Evolutionary conservation across 345 rosid genomes (phyloP).

Genomic region (Linum trigynum): DNA sequence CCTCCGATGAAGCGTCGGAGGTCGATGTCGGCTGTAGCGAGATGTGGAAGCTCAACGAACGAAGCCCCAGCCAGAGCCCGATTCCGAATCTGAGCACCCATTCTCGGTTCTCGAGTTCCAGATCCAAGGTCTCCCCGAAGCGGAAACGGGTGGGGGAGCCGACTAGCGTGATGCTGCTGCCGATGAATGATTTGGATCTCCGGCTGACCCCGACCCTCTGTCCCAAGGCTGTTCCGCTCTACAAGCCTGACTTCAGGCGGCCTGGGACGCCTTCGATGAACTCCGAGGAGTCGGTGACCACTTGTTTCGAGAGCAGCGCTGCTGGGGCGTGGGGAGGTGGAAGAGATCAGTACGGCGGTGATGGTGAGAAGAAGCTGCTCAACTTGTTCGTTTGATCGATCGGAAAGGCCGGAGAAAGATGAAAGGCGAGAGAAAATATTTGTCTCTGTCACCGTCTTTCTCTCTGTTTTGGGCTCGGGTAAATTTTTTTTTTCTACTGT

Average conservation of each 20-base stretch:
- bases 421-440: not conserved
- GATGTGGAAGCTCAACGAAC: conserved; percentile 30
- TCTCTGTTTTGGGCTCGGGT: not conserved
- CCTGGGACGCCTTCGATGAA: conserved; percentile 71
- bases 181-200: conserved; percentile 56
- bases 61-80: not conserved
- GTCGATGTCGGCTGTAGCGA: conserved; percentile 40
- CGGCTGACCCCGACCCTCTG: conserved; percentile 36
- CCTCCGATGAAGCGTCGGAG: conserved; percentile 63
- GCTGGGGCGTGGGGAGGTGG: conserved; percentile 9
- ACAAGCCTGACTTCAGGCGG: conserved; percentile 31
- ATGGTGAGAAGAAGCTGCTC: conserved; percentile 37
- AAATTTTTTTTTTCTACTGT: conserved; percentile 1
- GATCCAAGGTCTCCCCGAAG: conserved; percentile 48
- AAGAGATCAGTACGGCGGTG: conserved; percentile 16
- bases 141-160: conserved; percentile 38
- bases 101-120: conserved; percentile 57
- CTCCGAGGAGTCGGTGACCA: conserved; percentile 73
- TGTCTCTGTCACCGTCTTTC: not conserved
- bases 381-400: conserved; percentile 34
- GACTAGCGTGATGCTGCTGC: conserved; percentile 11
- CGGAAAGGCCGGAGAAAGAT: conserved; percentile 15
- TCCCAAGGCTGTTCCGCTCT: conserved; percentile 13
- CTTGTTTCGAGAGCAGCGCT: conserved; percentile 39
- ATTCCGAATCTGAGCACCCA: conserved; percentile 27